phyloP scores from a whole-genome alignment of 345 rosid species.

The Pseudoturritis turrita region DNA sequence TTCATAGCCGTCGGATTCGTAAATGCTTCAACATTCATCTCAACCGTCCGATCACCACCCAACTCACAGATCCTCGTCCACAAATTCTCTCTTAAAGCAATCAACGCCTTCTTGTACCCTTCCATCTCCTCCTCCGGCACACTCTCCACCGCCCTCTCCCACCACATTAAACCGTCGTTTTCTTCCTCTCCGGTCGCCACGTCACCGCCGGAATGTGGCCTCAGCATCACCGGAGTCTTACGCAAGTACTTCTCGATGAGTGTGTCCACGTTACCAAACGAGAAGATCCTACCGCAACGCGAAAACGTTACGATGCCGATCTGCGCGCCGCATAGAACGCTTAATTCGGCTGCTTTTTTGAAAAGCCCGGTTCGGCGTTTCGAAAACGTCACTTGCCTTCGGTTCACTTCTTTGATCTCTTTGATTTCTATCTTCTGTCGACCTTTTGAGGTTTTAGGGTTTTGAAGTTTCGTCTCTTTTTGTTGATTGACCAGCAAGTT shows the following conservation, averaged over 20 bases:
- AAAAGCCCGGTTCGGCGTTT: slow-evolving; percentile 30
- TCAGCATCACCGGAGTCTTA: slow-evolving; percentile 16
- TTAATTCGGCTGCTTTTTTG: slow-evolving; percentile 31
- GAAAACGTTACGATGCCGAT: slow-evolving; percentile 31
- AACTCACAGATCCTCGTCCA: slow-evolving; percentile 9
- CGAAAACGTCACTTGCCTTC: slow-evolving; percentile 34
- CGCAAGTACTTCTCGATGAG: slow-evolving; percentile 15
- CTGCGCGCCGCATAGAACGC: slow-evolving; percentile 31
- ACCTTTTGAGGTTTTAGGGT: slow-evolving; percentile 27
- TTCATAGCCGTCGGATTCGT: slow-evolving; percentile 1
- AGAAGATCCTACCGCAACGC: slow-evolving; percentile 14
- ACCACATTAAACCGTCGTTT: slow-evolving; percentile 21
- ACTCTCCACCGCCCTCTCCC: slow-evolving; percentile 32
- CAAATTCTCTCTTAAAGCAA: slow-evolving; percentile 9
- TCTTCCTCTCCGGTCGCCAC: not conserved
- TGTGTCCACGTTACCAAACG: slow-evolving; percentile 31
- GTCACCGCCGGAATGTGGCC: not conserved
- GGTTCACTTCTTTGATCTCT: slow-evolving; percentile 4
- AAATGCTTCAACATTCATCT: not conserved
- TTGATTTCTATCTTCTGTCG: slow-evolving; percentile 35
- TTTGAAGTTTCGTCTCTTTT: not conserved
- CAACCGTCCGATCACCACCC: slow-evolving; percentile 8
- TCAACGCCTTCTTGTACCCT: slow-evolving; percentile 20
- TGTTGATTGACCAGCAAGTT: not conserved
- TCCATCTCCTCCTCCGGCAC: slow-evolving; percentile 28